phyloP scores from a whole-genome alignment of 495 filamentous ascomycete species.

The Hamigera avellanea region DNA sequence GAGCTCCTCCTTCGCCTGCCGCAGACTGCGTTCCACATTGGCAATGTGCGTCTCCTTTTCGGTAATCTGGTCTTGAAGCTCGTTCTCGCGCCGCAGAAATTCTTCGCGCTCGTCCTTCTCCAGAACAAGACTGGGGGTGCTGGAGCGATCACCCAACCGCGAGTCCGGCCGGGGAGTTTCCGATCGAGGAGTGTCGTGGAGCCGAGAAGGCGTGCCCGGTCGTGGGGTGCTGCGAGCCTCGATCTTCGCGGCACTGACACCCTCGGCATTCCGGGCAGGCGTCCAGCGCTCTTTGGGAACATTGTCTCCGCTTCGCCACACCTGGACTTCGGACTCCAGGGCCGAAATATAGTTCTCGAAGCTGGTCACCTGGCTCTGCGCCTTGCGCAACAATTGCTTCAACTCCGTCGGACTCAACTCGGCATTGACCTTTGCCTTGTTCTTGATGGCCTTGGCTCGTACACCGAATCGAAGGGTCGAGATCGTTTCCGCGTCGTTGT shows the following conservation, averaged over 20 bases:
- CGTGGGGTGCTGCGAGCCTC: slow-evolving; percentile 48
- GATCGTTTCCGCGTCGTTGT: slow-evolving; percentile 93
- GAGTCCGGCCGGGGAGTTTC: slow-evolving; percentile 71
- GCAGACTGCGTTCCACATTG: slow-evolving; percentile 63
- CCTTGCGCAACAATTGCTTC: slow-evolving; percentile 83
- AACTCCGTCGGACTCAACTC: slow-evolving; percentile 91
- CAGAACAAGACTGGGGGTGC: slow-evolving; percentile 73
- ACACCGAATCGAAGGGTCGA: slow-evolving; percentile 93
- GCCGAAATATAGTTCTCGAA: slow-evolving; percentile 76
- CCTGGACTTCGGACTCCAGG: slow-evolving; percentile 74
- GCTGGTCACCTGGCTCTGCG: slow-evolving; percentile 76
- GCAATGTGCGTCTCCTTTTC: slow-evolving; percentile 81
- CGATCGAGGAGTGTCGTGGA: slow-evolving; percentile 40
- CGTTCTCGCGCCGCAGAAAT: slow-evolving; percentile 89
- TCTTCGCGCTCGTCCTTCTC: slow-evolving; percentile 97
- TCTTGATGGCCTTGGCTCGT: slow-evolving; percentile 96
- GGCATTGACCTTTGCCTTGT: slow-evolving; percentile 98
- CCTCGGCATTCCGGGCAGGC: slow-evolving; percentile 46
- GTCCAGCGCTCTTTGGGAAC: slow-evolving; percentile 84
- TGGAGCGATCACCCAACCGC: slow-evolving; percentile 73
- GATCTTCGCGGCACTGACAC: slow-evolving; percentile 40
- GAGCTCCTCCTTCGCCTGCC: slow-evolving; percentile 75
- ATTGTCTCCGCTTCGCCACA: slow-evolving; percentile 78
- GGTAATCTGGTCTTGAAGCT: slow-evolving; percentile 88
- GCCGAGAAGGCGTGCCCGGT: slow-evolving; percentile 73